Evolutionary conservation across 139 green algal genomes (phyloP), one percentile per base, ranked within the genome.

Genomic region (Coelastrella sp.): DNA sequence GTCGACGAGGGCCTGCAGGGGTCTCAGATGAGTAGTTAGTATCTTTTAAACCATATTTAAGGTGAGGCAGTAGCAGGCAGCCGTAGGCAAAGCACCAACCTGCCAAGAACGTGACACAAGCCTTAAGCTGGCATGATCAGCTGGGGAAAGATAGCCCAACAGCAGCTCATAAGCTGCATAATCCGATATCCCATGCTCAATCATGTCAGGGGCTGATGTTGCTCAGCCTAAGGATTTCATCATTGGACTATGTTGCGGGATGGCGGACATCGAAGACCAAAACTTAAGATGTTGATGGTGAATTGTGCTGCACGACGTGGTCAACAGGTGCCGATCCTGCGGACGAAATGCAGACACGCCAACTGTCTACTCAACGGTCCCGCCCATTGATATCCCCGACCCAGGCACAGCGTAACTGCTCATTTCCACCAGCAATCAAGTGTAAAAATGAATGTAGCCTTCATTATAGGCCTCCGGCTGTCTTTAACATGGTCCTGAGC

Each of bases 81-180:
- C 57, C 24, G 20, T 72, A 25, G 25, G 17, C 7, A 58, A 57
- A 25, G 24, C n/a, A 82, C 79, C 20, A 9, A 85, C 79, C 82
- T 87, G 82, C 82, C 82, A 87, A 9, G 60, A 76, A 60, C 82
- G 82, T 19, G 60, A 87, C 15, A 87, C 82, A 25, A 87, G 82
- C 60, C 82, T 56, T 10, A 87, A 35, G 82, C 25, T 87, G 25
- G 82, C 82, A 76, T 87, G 82, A 59, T 87, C 82, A 60, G 61
- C 82, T 6, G 82, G 82, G 17, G 27, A 22, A 6, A 87, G 60
- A 60, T 61, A 87, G 4, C 61, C 61, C 35, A 87, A 60, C 82
- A 87, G 22, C 82, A 75, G 60, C 14, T 87, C 24, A 60, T 87
- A 87, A 10, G 82, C 59, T 12, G 82, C 82, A 87, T 20, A 66